A percentile compares a stretch with the other conserved stretches of the same genome.
phyloP scores from a whole-genome alignment of 192 early-diverging fungal species.

The Entomortierella beljakovae region DNA sequence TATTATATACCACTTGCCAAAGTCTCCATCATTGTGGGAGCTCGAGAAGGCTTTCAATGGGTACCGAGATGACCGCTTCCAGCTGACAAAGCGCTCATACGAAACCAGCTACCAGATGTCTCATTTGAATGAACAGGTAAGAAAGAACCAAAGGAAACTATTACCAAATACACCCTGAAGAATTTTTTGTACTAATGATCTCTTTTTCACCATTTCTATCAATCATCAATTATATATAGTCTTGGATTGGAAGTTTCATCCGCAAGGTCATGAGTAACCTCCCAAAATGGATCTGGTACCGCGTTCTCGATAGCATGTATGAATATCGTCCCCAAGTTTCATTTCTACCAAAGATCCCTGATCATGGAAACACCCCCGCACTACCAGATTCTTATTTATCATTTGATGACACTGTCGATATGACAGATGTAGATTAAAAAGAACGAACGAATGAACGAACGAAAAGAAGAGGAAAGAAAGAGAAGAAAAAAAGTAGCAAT shows the following conservation, averaged over 20 bases:
- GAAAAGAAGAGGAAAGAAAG: background rate
- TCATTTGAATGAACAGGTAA: conserved; percentile 36
- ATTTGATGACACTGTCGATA: background rate
- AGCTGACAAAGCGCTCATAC: conserved; percentile 22
- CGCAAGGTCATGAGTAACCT: conserved; percentile 39
- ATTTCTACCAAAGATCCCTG: conserved; percentile 16
- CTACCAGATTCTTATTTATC: conserved; percentile 8
- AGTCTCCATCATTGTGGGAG: background rate
- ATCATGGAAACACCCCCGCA: conserved; percentile 16
- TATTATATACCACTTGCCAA: conserved; percentile 17
- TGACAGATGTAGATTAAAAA: background rate
- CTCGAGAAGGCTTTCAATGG: conserved; percentile 4
- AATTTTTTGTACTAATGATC: background rate
- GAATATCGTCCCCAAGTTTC: conserved; percentile 38
- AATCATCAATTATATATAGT: background rate
- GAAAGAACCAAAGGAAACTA: too few species aligned
- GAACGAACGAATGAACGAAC: too few species aligned
- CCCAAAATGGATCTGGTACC: conserved; percentile 41
- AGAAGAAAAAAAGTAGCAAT: conserved; percentile 3
- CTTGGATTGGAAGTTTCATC: conserved; percentile 37
- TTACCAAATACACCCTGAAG: too few species aligned
- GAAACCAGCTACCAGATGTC: conserved; percentile 43
- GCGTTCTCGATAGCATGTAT: conserved; percentile 29
- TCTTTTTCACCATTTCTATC: background rate
- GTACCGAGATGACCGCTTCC: conserved; percentile 19